phyloP scores from a whole-genome alignment of 371 early-diverging fungal genomes.

The Actinomucor elegans region DNA sequence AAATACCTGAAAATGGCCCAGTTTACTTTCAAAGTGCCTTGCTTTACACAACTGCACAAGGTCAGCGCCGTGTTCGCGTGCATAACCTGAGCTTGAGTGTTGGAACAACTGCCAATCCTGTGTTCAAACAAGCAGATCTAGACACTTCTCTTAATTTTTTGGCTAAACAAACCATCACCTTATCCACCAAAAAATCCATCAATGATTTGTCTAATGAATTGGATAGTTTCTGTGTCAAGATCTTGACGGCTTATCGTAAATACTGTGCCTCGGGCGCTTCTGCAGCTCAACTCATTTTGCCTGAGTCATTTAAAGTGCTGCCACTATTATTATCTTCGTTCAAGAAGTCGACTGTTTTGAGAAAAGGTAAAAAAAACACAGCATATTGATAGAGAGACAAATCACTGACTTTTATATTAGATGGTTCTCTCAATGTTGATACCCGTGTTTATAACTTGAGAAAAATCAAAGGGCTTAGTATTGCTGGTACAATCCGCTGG shows the following conservation, averaged over 20 bases:
- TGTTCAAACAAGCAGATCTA: constrained; percentile 91
- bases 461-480: constrained; percentile 67
- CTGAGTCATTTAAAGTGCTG: constrained; percentile 88
- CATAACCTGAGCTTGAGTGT: constrained; percentile 84
- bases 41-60: constrained; percentile 87
- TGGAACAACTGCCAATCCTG: constrained; percentile 71
- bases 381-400: not conserved
- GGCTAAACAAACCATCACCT: constrained; percentile 74
- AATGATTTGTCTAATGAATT: constrained; percentile 76
- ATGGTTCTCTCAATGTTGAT: constrained; percentile 64
- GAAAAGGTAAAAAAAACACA: constrained; percentile 48
- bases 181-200: constrained; percentile 64
- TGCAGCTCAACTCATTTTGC: constrained; percentile 90
- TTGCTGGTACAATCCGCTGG: constrained; percentile 66
- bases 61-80: constrained; percentile 91
- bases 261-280: constrained; percentile 82
- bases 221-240: constrained; percentile 78
- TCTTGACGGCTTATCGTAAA: constrained; percentile 85
- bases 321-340: constrained; percentile 82
- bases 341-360: constrained; percentile 77
- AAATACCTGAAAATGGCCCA: constrained; percentile 78
- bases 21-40: constrained; percentile 88
- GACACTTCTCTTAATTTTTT: constrained; percentile 89
- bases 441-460: constrained; percentile 78
- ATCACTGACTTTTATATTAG: constrained; percentile 23